Conservation (phyloP, 176 grass and related monocot genomes). For the Phoenix roebelenii region DNA sequence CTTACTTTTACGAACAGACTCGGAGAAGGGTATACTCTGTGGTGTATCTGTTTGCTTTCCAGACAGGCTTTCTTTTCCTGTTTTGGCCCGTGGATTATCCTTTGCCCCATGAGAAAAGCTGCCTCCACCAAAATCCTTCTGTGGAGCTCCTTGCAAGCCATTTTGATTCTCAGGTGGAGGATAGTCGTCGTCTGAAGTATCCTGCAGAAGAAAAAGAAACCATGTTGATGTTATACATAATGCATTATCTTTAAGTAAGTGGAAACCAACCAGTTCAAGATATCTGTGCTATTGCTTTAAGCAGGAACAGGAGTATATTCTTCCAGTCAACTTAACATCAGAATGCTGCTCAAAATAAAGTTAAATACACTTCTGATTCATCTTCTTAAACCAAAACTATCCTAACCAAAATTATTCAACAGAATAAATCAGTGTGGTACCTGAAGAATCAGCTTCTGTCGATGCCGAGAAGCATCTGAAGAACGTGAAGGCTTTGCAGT, state of each 20-base stretch:
- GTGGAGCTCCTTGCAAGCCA: constrained; percentile 25
- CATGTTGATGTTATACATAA: neutral
- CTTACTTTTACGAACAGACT: constrained; percentile 67
- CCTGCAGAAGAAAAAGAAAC: constrained; percentile 7
- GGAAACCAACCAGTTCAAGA: too few species aligned
- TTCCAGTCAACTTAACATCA: too few species aligned
- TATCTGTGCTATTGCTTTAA: too few species aligned
- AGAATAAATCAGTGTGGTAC: neutral
- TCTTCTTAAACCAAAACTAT: too few species aligned
- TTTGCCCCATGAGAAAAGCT: constrained; percentile 28
- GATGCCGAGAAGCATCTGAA: constrained; percentile 25
- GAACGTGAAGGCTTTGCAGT: constrained; percentile 27
- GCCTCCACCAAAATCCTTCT: constrained; percentile 27
- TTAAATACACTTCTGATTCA: too few species aligned
- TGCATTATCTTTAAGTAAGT: too few species aligned
- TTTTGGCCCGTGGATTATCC: constrained; percentile 27
- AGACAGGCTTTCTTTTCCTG: constrained; percentile 22
- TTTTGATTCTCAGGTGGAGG: constrained; percentile 11
- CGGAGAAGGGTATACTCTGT: constrained; percentile 27
- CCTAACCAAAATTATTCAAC: too few species aligned
- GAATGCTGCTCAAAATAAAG: too few species aligned
- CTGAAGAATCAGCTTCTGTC: constrained; percentile 28
- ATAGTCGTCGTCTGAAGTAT: constrained; percentile 7
- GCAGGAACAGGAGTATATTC: too few species aligned
- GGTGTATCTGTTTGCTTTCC: constrained; percentile 27